Evolutionary conservation across 495 filamentous ascomycete genomes (phyloP), one percentile per base, ranked within the genome.

Genomic region (Darksidea phi): DNA sequence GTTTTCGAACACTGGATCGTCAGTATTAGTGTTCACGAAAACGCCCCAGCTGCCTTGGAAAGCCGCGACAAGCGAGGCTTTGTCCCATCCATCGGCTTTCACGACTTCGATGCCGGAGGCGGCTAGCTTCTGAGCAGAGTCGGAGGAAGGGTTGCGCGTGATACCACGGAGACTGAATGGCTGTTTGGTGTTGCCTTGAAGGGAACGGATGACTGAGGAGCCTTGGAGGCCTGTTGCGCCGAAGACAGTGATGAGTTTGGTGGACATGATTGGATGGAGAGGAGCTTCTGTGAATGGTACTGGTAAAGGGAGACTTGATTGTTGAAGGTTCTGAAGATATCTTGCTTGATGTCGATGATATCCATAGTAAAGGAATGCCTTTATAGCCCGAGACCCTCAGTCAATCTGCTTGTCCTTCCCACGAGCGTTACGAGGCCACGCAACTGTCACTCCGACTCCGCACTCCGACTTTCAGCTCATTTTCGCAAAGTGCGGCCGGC

Each of bases 1-100:
- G 15, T 62, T 55, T 11, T 61, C 51, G 21, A 72, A 68, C 0
- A 70, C 67, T 25, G 55, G 43, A 36, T 75, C 72, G 18, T 75
- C 72, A 0, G 72, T 70, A 43, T 75, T 74, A 21, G 64, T 71
- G 54, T 74, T 75, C n/a, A 70, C 63, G 59, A 71, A 75, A 1
- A 59, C 63, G 5, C 67, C 72, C 70, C 69, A 74, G 13, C 63
- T 62, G 1, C 62, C 66, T 17, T 45, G 23, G 38, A 75, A 72
- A 13, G 68, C 73, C 1, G 54, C 21, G 5, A 62, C 8, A 28
- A 75, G 66, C 20, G 66, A 43, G 37, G 1, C 75, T 73, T 61
- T 62, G 50, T 66, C 51, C 54, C 54, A 66, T 28, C 57, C 57
- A 62, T 66, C 56, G 3, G 57, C 63, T 20, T 66, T 50, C 36